Evolutionary conservation across 345 rosid species (phyloP).

Genomic region (Alliaria petiolata): DNA sequence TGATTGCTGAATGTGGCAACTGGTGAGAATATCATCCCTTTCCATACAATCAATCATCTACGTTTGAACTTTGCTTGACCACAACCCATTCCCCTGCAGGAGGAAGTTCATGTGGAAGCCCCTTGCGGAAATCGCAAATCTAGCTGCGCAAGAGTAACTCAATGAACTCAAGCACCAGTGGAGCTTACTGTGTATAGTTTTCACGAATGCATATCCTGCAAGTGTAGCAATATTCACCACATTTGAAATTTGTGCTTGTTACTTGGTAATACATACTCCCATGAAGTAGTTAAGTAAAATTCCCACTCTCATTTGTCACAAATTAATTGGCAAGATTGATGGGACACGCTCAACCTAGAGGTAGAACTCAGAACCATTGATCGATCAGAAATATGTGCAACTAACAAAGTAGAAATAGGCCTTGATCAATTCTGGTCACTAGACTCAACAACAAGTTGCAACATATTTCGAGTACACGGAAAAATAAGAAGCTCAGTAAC

Average conservation of each 20-base stretch:
- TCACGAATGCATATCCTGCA: not conserved
- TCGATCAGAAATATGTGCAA: not conserved
- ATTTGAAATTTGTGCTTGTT: not conserved
- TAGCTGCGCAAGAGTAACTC: conserved; percentile 27
- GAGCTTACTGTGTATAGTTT: conserved; percentile 14
- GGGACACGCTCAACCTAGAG: not conserved
- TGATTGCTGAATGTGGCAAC: conserved; percentile 86
- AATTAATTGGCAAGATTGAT: not conserved
- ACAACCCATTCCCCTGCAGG: conserved; percentile 37
- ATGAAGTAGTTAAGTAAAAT: not conserved
- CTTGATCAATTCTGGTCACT: not conserved
- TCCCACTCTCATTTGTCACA: not conserved
- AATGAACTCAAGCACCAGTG: not conserved
- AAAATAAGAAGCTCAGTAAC: conserved; percentile 16
- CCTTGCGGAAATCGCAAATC: conserved; percentile 70
- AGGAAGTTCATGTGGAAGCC: conserved; percentile 89
- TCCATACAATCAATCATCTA: not conserved
- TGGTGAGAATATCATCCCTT: conserved; percentile 43
- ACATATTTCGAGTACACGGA: not conserved
- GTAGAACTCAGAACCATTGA: not conserved
- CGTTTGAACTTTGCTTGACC: not conserved
- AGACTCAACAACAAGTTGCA: conserved; percentile 4
- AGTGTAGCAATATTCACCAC: conserved; percentile 10
- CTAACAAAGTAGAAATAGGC: not conserved
- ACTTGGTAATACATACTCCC: not conserved